These are phyloP conservation scores for Metarhizium guizhouense DNA, from an alignment of 2,329 filamentous ascomycete species.

Conservation along the genomic window DNA sequence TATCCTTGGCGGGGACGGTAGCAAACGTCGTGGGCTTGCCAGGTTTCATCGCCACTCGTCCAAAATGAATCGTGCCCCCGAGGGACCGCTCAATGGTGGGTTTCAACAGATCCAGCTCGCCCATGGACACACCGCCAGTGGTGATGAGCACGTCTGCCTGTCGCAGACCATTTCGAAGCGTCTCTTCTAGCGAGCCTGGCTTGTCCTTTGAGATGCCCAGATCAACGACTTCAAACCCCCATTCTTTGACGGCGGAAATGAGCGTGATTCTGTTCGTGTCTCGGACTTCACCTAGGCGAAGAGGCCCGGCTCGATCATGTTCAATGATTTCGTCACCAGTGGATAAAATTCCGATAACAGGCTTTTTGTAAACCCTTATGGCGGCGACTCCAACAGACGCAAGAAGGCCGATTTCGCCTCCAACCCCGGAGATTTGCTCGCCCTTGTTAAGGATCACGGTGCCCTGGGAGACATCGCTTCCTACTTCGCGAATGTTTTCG, in stretches of 20 bases:
- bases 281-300: slow-evolving; percentile 76
- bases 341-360: slow-evolving; percentile 77
- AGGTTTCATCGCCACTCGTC: slow-evolving; percentile 93
- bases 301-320: slow-evolving; percentile 51
- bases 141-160: slow-evolving; percentile 78
- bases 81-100: slow-evolving; percentile 87
- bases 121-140: slow-evolving; percentile 94
- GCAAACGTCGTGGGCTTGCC: slow-evolving; percentile 97
- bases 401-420: slow-evolving; percentile 84
- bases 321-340: slow-evolving; percentile 92
- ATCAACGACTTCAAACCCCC: slow-evolving; percentile 73
- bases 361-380: slow-evolving; percentile 65
- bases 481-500: slow-evolving; percentile 86
- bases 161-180: slow-evolving; percentile 65
- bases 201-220: slow-evolving; percentile 76
- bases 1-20: slow-evolving; percentile 62
- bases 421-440: slow-evolving; percentile 74
- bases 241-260: slow-evolving; percentile 64
- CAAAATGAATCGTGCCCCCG: slow-evolving; percentile 91
- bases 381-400: slow-evolving; percentile 71
- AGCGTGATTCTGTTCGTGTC: slow-evolving; percentile 90
- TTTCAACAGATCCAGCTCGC: slow-evolving; percentile 91
- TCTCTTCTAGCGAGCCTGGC: slow-evolving; percentile 64
- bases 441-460: slow-evolving; percentile 65
- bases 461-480: slow-evolving; percentile 71